Evolutionary conservation across 106 monocot genomes (phyloP), one percentile per base, ranked within the genome.

Genomic region (Platanthera guangdongensis): DNA sequence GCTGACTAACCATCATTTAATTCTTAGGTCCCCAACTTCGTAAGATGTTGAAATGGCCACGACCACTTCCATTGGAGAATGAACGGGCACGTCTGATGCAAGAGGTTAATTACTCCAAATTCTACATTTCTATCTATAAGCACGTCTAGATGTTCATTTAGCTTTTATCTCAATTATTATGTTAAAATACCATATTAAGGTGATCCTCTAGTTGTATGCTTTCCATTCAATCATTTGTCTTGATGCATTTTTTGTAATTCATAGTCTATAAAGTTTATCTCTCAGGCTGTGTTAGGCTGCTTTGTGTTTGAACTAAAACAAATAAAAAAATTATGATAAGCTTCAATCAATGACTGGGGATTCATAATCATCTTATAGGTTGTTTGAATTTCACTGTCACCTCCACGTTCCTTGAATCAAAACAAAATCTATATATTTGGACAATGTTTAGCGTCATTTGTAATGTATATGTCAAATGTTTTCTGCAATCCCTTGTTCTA

Each of bases 31-130:
- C 83, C 69, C 80, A 99, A 76, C 81, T 99, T 57, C 82, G 91
- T 15, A 50, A 91, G 50, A 75, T 99, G 63, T 73, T 99, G 59
- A 94, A 99, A 46, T 94, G 97, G 97, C 91, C 89, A 51, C 80
- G 86, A 4, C 80, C 86, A 75, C 91, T 99, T 82, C 97, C 93
- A 25, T 62, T 93, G 50, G 97, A 99, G 82, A 94, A 91, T 52
- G 97, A 99, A 80, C 87, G 97, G 15, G 80, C 91, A 8, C 91
- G 94, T 48, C 80, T 99, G 54, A 72, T 99, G 47, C 93, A 90
- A 85, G 97, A 99, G 94, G 96, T 93, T 81, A 13, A 70, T 51
- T 72, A 9, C 22, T 22, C 51, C n/a, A 51, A 11, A 16, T 75
- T 78, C 28, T 6, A 22, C 8, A n/a, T 22, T 19, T 54, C 4